Base-by-base conservation (phyloP, 306 rosid species). In the Potentilla sterilis region DNA sequence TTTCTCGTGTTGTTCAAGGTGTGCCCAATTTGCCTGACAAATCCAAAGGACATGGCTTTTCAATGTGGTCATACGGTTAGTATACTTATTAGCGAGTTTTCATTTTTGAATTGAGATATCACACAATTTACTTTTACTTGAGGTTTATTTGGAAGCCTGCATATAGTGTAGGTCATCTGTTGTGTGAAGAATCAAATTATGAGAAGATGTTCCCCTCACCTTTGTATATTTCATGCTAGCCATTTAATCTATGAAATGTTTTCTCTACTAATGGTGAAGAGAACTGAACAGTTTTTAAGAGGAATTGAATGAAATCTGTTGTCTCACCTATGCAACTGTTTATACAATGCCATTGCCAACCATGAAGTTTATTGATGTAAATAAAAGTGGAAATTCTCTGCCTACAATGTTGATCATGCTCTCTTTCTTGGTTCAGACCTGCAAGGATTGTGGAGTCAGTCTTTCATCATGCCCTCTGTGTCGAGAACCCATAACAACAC, bases 21-120 rank as follows among this genome's bases (percentile, higher is more conserved):
- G 70, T 95, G 98, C 77, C 97, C 97, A 40, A 79, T 95, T 81
- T 95, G 98, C 85, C 88, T 92, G 67, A 86, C 90, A 52, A 90
- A 95, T 78, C 98, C 96, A 6, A 95, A 86, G 89, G 91, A 95
- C 81, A 87, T 95, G 98, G 98, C 98, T 83, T 95, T 95, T 80
- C 97, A 92, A 82, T 95, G 98, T 46, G 98, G 98, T 72, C 98
- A 95, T 78, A 85, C 89, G 22, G 98, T 95, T 83, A 89, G 93
- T 85, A 70, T 35, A 13, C 70, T 55, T 67, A 73, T 42, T 34
- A 43, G 47, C 9, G 32, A 32, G 5, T 63, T 54, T 10, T 38
- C 52, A 44, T 7, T 67, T 42, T 58, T 43, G 6, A 24, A 67
- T 16, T 43, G 15, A 11, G 12, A 61, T 47, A 42, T 35, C 19